phyloP scores from a whole-genome alignment of 257 asterid species.

The Voacanga thouarsii region DNA sequence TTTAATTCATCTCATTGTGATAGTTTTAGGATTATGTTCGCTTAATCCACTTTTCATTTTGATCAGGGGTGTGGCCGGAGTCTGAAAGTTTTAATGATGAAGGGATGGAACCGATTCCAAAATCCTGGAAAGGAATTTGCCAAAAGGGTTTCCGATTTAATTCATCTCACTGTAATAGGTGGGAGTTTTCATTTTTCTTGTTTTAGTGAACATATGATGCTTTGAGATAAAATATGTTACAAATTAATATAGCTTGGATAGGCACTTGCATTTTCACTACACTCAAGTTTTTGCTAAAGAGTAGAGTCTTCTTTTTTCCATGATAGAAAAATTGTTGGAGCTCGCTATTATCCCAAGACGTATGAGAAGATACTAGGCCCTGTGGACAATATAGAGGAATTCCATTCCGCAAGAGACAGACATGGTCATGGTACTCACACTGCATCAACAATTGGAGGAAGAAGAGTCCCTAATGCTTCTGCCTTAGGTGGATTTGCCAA shows the following conservation, averaged over 20 bases:
- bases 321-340: not conserved
- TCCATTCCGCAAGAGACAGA: not conserved
- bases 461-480: not conserved
- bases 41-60: too few relatives aligned
- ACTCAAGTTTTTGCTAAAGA: too few relatives aligned
- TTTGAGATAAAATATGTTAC: too few relatives aligned
- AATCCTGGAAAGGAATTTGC: constrained; percentile 43
- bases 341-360: not conserved
- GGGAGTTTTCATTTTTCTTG: not conserved
- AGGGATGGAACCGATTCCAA: constrained; percentile 47
- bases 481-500: constrained; percentile 14
- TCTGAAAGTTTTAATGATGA: constrained; percentile 38
- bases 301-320: too few relatives aligned
- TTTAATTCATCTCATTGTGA: too few relatives aligned
- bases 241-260: too few relatives aligned
- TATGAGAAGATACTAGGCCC: constrained; percentile 25
- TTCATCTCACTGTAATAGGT: constrained; percentile 35
- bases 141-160: constrained; percentile 27
- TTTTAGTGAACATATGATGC: too few relatives aligned
- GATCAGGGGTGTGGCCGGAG: constrained; percentile 47
- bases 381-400: constrained; percentile 21
- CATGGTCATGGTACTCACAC: not conserved
- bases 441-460: not conserved
- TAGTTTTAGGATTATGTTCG: too few relatives aligned
- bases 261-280: too few relatives aligned